A percentile compares a stretch with the other conserved stretches of the same genome.
Evolutionary conservation across 2,329 filamentous ascomycete genomes (phyloP).

Genomic region (Neurospora sp.): DNA sequence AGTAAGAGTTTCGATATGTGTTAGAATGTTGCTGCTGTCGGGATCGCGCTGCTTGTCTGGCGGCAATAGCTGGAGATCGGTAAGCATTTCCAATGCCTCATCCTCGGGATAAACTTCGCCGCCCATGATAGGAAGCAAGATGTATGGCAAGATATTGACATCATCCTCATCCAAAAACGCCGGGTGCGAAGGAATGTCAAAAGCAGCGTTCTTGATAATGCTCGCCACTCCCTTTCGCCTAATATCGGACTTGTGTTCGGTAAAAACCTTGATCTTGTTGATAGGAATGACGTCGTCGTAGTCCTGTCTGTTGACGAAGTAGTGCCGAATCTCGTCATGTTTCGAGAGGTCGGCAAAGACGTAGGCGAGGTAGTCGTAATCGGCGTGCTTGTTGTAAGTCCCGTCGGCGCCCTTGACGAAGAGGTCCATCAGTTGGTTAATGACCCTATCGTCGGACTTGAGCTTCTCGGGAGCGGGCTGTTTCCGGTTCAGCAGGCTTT

Average conservation of each 20-base stretch:
- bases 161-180: constrained; percentile 60
- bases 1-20: constrained; percentile 80
- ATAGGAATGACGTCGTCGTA: constrained; percentile 83
- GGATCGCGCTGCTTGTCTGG: constrained; percentile 80
- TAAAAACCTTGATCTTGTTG: constrained; percentile 89
- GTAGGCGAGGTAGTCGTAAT: constrained; percentile 90
- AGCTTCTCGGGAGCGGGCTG: constrained; percentile 60
- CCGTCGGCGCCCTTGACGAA: constrained; percentile 88
- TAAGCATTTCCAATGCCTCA: constrained; percentile 75
- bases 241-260: constrained; percentile 74
- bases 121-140: constrained; percentile 79
- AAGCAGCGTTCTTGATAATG: constrained; percentile 88
- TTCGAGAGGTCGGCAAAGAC: constrained; percentile 89
- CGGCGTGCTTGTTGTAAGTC: constrained; percentile 70
- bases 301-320: constrained; percentile 62
- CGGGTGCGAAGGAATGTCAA: constrained; percentile 65
- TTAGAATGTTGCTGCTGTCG: constrained; percentile 67
- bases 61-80: constrained; percentile 80
- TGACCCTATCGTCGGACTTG: constrained; percentile 58
- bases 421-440: constrained; percentile 89
- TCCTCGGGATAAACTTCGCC: constrained; percentile 82
- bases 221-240: constrained; percentile 89
- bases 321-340: constrained; percentile 61
- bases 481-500: constrained; percentile 56
- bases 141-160: constrained; percentile 76